These are phyloP conservation scores for Mycena chlorophos DNA, from an alignment of 768 basidiomycete genomes.

Conservation along the genomic window DNA sequence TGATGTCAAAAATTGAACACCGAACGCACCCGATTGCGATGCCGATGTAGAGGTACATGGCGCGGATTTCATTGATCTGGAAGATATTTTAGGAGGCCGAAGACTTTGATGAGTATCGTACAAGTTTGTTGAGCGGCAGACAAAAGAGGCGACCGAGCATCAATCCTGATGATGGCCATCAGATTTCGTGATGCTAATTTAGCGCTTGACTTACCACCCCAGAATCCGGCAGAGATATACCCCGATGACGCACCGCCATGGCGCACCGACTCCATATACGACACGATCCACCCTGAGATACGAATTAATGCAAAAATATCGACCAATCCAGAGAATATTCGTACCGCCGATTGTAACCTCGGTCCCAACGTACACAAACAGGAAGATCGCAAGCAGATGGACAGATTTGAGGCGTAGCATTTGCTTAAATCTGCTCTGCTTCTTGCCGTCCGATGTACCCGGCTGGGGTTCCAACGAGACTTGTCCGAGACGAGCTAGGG, in stretches of 20 bases:
- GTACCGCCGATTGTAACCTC: conserved; percentile 34
- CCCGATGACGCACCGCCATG: conserved; percentile 44
- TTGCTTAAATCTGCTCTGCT: conserved; percentile 18
- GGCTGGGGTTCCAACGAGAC: not conserved
- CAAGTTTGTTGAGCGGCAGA: not conserved
- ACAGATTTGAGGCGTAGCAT: conserved; percentile 30
- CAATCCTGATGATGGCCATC: not conserved
- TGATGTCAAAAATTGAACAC: not conserved
- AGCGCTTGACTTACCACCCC: conserved; percentile 29
- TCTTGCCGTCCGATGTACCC: not conserved
- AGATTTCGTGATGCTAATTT: not conserved
- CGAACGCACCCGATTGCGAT: not conserved
- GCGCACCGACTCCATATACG: conserved; percentile 39
- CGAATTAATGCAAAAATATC: not conserved
- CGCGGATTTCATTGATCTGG: not conserved
- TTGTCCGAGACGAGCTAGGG: not conserved
- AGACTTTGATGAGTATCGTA: not conserved
- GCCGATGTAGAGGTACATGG: not conserved
- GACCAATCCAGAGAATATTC: conserved; percentile 13
- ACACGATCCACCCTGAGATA: conserved; percentile 45
- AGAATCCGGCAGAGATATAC: conserved; percentile 48
- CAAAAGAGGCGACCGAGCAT: not conserved
- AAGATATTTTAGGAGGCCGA: not conserved
- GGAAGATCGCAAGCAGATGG: conserved; percentile 44
- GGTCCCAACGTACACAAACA: conserved; percentile 44